Evolutionary conservation across 768 basidiomycete genomes (phyloP).

Genomic region (Lyophyllum semitale): DNA sequence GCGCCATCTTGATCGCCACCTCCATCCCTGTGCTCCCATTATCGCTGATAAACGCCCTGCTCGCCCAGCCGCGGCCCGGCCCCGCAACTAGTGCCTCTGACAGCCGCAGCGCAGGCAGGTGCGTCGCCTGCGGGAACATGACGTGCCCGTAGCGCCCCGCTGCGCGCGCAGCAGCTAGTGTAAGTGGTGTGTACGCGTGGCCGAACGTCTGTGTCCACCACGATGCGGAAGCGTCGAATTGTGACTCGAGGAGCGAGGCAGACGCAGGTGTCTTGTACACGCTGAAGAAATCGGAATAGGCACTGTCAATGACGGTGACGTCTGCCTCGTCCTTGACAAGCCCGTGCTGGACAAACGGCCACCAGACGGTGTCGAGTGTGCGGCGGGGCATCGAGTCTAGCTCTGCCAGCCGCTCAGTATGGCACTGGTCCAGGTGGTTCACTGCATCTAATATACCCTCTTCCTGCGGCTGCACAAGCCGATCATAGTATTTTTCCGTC

Average conservation of each 20-base stretch:
- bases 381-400: constrained; percentile 79
- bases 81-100: constrained; percentile 80
- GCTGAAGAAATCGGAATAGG: constrained; percentile 84
- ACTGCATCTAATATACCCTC: constrained; percentile 46
- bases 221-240: constrained; percentile 91
- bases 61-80: constrained; percentile 90
- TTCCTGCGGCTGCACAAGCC: constrained; percentile 33
- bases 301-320: constrained; percentile 91
- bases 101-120: constrained; percentile 82
- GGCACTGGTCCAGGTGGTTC: constrained; percentile 61
- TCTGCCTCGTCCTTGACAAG: constrained; percentile 66
- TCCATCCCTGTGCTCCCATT: constrained; percentile 97
- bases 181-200: constrained; percentile 74
- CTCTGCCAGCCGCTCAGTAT: constrained; percentile 65
- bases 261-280: constrained; percentile 48
- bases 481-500: constrained; percentile 76
- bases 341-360: constrained; percentile 96
- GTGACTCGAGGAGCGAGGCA: constrained; percentile 42
- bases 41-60: constrained; percentile 89
- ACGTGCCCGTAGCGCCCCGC: constrained; percentile 96
- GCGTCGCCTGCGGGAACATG: constrained; percentile 89
- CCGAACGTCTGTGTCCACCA: constrained; percentile 98
- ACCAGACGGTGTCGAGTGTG: constrained; percentile 84
- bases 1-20: constrained; percentile 96
- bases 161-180: constrained; percentile 85